Evolutionary conservation across 2,329 filamentous ascomycete genomes (phyloP).

Genomic region (Emmonsiellopsis sp.): DNA sequence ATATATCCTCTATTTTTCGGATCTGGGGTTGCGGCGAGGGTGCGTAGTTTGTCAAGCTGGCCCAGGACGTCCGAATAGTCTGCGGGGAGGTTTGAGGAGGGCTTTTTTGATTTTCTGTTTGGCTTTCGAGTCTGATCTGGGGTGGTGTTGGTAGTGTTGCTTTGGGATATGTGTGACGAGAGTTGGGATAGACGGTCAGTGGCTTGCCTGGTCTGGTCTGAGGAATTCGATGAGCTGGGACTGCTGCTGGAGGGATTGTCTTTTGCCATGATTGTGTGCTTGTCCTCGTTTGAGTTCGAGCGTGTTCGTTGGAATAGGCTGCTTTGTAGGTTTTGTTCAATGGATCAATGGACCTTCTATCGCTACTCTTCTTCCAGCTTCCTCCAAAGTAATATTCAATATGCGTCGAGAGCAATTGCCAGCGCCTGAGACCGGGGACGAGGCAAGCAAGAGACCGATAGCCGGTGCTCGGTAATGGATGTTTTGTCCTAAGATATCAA

Average conservation of each 20-base stretch:
- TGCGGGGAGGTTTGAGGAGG: conserved; percentile 37
- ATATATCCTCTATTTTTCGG: conserved; percentile 47
- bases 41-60: conserved; percentile 45
- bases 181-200: conserved; percentile 40
- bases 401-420: too few relatives aligned
- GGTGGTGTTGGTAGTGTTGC: conserved; percentile 2
- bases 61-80: conserved; percentile 53
- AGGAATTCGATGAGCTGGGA: background rate
- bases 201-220: conserved; percentile 19
- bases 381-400: too few relatives aligned
- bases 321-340: too few relatives aligned
- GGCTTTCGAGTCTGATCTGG: conserved; percentile 16
- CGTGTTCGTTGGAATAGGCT: background rate
- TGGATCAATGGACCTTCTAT: too few relatives aligned
- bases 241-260: background rate
- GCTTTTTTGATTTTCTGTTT: conserved; percentile 19
- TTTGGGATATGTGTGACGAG: conserved; percentile 31
- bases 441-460: too few relatives aligned
- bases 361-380: too few relatives aligned
- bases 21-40: conserved; percentile 47
- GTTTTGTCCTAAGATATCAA: too few relatives aligned
- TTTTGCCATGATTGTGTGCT: conserved; percentile 7
- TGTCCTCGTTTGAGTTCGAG: background rate
- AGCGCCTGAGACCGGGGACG: too few relatives aligned
- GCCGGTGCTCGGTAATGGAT: too few relatives aligned